Base-by-base conservation (phyloP, 495 filamentous ascomycete genomes). In the Penicillium tannophilum region DNA sequence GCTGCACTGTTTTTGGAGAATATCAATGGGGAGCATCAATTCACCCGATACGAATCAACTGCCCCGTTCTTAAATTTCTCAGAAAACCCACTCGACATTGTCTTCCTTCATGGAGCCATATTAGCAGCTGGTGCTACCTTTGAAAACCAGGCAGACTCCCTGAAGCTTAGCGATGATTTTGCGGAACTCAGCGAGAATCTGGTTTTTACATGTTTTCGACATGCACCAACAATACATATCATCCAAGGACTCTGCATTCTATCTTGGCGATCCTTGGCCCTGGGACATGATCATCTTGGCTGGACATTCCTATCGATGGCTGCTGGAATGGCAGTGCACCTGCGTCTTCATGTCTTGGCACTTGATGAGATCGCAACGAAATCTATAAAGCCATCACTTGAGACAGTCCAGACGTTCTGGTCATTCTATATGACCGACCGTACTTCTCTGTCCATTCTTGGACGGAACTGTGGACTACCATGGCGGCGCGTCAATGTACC, bases 341-440 rank as follows among this genome's bases (percentile, higher is more conserved):
- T 60, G 36, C 51, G 51, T 4, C 57, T 59, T 28, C 57, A 59
- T 12, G 57, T 59, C 26, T 28, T 59, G 10, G 57, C 50, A 16
- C 49, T 54, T 12, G 57, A 48, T 42, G 57, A 59, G 30, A 12
- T 54, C 2, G 42, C 35, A n/a, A 11, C 57, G 4, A 31, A 47
- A 11, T 48, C 43, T 4, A 31, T 36, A 4, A 44, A 43, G 16
- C 31, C 51, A 12, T 12, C 33, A 35, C 9, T 26, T 3, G 58
- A 43, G 31, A 45, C 46, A 14, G 58, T 55, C 2, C 51, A 50
- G 23, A 55, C 58, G 6, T 60, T 60, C 35, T 60, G 58, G 58
- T 50, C 58, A 19, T 60, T 60, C 20, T 60, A 60, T 12, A 55
- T 60, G 58, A 60, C 51, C 17, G 58, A 55, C 33, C 36, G 58